These are phyloP conservation scores for Coprinopsis cinerea DNA, from an alignment of 768 basidiomycete species.

Conservation along the genomic window DNA sequence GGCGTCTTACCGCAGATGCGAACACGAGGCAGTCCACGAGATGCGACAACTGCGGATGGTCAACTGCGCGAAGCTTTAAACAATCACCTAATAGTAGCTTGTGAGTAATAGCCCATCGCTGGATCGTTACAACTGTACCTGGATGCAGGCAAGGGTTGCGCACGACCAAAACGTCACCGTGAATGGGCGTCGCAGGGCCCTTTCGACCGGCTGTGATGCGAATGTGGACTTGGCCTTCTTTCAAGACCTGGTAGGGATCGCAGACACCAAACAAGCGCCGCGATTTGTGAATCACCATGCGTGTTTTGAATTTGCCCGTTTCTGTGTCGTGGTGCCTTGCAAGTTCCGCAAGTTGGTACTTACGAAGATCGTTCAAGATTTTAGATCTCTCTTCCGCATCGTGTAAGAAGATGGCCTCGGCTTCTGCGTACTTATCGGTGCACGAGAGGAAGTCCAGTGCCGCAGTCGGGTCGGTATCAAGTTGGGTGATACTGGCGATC, in stretches of 20 bases:
- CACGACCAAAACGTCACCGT: slow-evolving; percentile 58
- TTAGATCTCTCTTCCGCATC: background rate
- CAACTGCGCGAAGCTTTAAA: slow-evolving; percentile 55
- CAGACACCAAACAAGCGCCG: slow-evolving; percentile 62
- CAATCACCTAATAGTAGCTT: slow-evolving; percentile 42
- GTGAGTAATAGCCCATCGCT: background rate
- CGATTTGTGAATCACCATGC: slow-evolving; percentile 59
- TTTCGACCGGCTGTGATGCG: slow-evolving; percentile 46
- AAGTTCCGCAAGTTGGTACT: slow-evolving; percentile 44
- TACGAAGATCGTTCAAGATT: slow-evolving; percentile 42
- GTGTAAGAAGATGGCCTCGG: slow-evolving; percentile 33
- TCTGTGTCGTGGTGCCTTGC: slow-evolving; percentile 43
- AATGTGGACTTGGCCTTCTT: slow-evolving; percentile 60
- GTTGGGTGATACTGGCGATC: slow-evolving; percentile 42
- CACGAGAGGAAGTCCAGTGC: slow-evolving; percentile 56
- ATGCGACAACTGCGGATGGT: slow-evolving; percentile 43
- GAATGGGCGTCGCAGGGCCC: slow-evolving; percentile 49
- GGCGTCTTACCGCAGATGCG: slow-evolving; percentile 43
- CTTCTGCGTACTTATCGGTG: slow-evolving; percentile 40
- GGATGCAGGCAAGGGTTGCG: slow-evolving; percentile 68
- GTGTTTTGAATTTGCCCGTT: slow-evolving; percentile 42
- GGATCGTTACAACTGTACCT: slow-evolving; percentile 26
- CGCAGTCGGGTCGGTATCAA: slow-evolving; percentile 29
- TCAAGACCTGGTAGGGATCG: slow-evolving; percentile 56
- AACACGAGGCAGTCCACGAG: slow-evolving; percentile 67